Base-by-base conservation (phyloP, 768 basidiomycete genomes). In the Mrakia blollopis region DNA sequence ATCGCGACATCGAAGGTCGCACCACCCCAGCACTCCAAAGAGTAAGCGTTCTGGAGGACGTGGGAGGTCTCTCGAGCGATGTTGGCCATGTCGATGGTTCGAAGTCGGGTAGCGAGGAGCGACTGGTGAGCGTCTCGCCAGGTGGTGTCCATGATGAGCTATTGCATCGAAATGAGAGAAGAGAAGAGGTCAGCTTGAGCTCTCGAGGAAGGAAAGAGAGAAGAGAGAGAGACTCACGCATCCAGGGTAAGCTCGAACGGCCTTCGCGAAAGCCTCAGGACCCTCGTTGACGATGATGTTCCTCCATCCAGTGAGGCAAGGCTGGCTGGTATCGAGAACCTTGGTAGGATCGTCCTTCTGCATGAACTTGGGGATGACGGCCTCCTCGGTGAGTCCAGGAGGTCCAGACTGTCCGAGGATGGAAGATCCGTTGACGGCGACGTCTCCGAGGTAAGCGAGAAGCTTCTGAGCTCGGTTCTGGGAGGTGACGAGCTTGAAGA, bases 61-160 rank as follows among this genome's bases (percentile, higher is more conserved):
- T 92, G 91, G 82, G 91, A 93, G 0, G 97, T 98, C 87, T 97
- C 94, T 84, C 92, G 97, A 73, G 97, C 97, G 79, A 99, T 98
- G 85, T 97, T 98, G 80, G 90, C 92, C 89, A 98, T 98, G 82
- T 99, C 97, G 79, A 91, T 89, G 14, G 97, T 98, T 79, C 97
- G 89, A 70, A 99, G 87, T 78, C 97, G 91, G 39, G 97, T 99
- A 65, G 97, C 97, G 75, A 99, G 89, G 50, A 99, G 88, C 39
- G 94, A 97, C 84, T 99, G 97, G 84, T 99, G 97, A 32, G 97
- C 97, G 82, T 99, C 97, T 83, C 97, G 92, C 96, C 97, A 98
- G 1, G 96, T 98, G 39, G 96, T 98, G 85, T 99, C 84, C 84
- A 84, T 84, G 80, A 84, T 84, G 73, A 82, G 81, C 79, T 79